Base-by-base conservation (phyloP, 305 asterid species). In the Stenogyne calaminthoides region DNA sequence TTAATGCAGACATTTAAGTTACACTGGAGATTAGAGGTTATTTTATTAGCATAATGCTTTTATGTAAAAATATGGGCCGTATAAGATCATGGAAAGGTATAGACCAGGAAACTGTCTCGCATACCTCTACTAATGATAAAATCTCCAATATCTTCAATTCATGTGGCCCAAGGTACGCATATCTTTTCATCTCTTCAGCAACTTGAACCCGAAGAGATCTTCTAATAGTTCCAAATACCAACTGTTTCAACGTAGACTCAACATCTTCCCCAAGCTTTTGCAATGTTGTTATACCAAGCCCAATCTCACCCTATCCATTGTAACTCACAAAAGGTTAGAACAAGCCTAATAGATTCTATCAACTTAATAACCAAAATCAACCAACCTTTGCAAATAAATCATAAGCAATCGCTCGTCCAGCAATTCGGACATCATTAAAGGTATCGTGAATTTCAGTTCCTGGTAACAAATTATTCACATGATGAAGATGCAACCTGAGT, bases 201-300 rank as follows among this genome's bases (percentile, higher is more conserved):
- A 95, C 82, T 83, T 76, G 92, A 81, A 74, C 79, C 65, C 99
- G 92, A 70, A 92, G 85, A 71, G 98, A 88, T 87, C 96, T 91
- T 84, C 98, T 81, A 65, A 95, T 93, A 44, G 98, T 88, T 75
- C 99, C 97, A 73, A 92, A 95, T 76, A 88, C 89, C 71, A 95
- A 77, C 74, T 90, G 90, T 69, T 85, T 92, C 78, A 95, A 92
- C 80, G 91, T 75, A 40, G 82, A 80, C 74, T 89, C 98, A 65
- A 89, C 85, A 80, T 92, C 98, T 86, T 95, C 99, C 70, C 99
- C 99, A 81, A 92, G 98, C 91, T 88, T 95, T 87, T 89, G 96
- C 85, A 95, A 83, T 54, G 99, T 90, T 51, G 91, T 82, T 37
- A 92, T 84, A 74, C 94, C 99, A 84, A 92, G 97, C 82, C 87